phyloP scores from a whole-genome alignment of 305 asterid genomes.

The Fraxinus sp. region DNA sequence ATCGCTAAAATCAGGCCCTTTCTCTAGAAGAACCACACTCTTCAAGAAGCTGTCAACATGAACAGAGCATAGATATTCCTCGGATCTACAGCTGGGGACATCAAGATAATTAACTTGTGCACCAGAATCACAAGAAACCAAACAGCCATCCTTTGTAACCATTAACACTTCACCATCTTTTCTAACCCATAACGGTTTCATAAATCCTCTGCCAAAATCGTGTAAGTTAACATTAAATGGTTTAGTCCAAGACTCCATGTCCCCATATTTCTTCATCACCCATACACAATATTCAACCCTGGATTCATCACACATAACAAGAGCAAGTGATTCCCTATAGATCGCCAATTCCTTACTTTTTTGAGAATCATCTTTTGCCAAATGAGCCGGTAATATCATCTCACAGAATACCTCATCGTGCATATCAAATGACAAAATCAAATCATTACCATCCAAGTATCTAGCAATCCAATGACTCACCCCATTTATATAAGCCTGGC shows the following conservation, averaged over 20 bases:
- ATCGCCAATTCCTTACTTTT: conserved; percentile 22
- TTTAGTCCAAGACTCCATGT: conserved; percentile 42
- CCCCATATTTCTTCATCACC: conserved; percentile 55
- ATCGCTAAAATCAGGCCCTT: conserved; percentile 27
- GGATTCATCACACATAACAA: conserved; percentile 17
- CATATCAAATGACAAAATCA: conserved; percentile 48
- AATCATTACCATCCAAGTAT: conserved; percentile 10
- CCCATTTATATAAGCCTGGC: conserved; percentile 29
- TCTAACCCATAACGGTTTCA: conserved; percentile 48
- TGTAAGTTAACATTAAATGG: conserved; percentile 20
- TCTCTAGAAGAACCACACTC: conserved; percentile 41
- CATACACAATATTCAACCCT: conserved; percentile 32
- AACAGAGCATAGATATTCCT: conserved; percentile 29
- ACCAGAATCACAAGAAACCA: conserved; percentile 32
- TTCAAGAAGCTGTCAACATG: conserved; percentile 34
- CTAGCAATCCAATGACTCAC: conserved; percentile 52
- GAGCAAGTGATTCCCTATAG: conserved; percentile 36
- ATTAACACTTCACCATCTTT: conserved; percentile 32
- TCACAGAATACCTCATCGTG: conserved; percentile 34
- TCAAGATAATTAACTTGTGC: conserved; percentile 34
- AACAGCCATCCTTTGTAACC: conserved; percentile 29
- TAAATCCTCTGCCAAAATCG: conserved; percentile 12
- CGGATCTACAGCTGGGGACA: conserved; percentile 25
- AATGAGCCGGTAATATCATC: conserved; percentile 36
- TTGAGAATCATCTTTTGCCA: neutral